Percentiles rank a stretch among this genome's conserved stretches.
Conservation (phyloP, 805 yeast genomes). For the Saturnispora galanensis region DNA sequence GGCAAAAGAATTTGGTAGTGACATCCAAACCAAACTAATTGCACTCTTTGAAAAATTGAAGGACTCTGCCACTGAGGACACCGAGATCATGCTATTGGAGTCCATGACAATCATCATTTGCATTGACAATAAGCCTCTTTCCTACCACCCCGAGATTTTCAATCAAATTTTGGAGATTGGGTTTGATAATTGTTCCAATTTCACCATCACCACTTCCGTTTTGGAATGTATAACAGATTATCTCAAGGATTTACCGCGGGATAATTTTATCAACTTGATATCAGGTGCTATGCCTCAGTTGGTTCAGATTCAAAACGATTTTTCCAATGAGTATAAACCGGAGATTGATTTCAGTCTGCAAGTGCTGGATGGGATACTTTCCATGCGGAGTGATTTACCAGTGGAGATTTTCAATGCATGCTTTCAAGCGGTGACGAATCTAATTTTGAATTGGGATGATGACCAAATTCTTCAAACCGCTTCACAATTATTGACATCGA, state of each 20-base stretch:
- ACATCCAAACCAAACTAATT: conserved; percentile 24
- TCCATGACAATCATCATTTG: conserved; percentile 49
- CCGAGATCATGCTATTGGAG: conserved; percentile 65
- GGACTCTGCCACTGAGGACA: conserved; percentile 67
- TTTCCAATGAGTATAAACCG: conserved; percentile 45
- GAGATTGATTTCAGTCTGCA: conserved; percentile 51
- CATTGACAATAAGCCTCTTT: conserved; percentile 30
- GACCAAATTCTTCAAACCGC: conserved; percentile 70
- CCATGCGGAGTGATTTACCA: conserved; percentile 16
- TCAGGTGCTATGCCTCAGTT: conserved; percentile 44
- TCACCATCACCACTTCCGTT: conserved; percentile 57
- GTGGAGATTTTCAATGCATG: conserved; percentile 30
- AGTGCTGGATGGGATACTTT: conserved; percentile 41
- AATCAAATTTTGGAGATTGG: conserved; percentile 55
- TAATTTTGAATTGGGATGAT: conserved; percentile 45
- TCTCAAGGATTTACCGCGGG: conserved; percentile 36
- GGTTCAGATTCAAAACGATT: conserved; percentile 29
- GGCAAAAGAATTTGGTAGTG: conserved; percentile 24
- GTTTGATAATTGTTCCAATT: conserved; percentile 63
- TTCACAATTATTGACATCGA: conserved; percentile 59
- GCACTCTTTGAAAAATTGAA: conserved; percentile 35
- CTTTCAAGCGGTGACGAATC: conserved; percentile 34
- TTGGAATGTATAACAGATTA: conserved; percentile 59
- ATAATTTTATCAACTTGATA: conserved; percentile 38
- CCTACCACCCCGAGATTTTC: conserved; percentile 31